Evolutionary conservation across 768 basidiomycete genomes (phyloP).

Genomic region (Leccinum incarnatum): DNA sequence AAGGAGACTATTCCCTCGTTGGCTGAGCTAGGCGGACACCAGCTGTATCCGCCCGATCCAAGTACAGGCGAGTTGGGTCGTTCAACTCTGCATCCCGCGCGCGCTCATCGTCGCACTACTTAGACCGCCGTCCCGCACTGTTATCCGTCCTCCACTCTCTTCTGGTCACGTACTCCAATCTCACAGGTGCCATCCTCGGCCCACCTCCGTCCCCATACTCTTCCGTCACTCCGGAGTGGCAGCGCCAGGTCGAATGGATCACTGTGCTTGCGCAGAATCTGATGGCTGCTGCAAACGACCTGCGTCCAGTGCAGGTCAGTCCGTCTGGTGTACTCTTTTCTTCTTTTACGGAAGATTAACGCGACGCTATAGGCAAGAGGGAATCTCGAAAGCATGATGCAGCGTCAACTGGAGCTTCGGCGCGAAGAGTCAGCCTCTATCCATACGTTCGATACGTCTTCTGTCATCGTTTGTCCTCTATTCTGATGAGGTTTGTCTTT

Average conservation of each 20-base stretch:
- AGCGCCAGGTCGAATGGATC: slow-evolving; percentile 77
- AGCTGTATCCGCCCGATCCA: slow-evolving; percentile 76
- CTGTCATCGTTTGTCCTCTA: background rate
- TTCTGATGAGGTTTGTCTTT: background rate
- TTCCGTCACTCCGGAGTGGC: slow-evolving; percentile 61
- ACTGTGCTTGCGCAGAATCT: slow-evolving; percentile 79
- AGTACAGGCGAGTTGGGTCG: slow-evolving; percentile 50
- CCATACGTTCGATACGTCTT: slow-evolving; percentile 53
- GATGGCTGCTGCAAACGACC: slow-evolving; percentile 86
- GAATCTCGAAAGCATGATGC: slow-evolving; percentile 81
- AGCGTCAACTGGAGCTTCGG: slow-evolving; percentile 70
- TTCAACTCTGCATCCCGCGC: background rate
- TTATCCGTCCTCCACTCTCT: slow-evolving; percentile 71
- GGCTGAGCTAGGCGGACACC: slow-evolving; percentile 76
- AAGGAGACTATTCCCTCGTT: slow-evolving; percentile 81
- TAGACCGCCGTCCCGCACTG: slow-evolving; percentile 78
- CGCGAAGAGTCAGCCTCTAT: slow-evolving; percentile 67
- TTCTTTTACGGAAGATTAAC: background rate
- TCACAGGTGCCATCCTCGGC: slow-evolving; percentile 65
- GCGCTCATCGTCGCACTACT: slow-evolving; percentile 5
- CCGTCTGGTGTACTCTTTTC: background rate
- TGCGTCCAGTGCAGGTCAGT: slow-evolving; percentile 81
- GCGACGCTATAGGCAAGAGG: slow-evolving; percentile 59
- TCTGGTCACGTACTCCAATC: slow-evolving; percentile 72
- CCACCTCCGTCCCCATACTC: slow-evolving; percentile 56